A percentile compares a stretch with the other conserved stretches of the same genome.
These are phyloP conservation scores for Phialophora tarda DNA, from an alignment of 2,329 filamentous ascomycete genomes.

Conservation along the genomic window DNA sequence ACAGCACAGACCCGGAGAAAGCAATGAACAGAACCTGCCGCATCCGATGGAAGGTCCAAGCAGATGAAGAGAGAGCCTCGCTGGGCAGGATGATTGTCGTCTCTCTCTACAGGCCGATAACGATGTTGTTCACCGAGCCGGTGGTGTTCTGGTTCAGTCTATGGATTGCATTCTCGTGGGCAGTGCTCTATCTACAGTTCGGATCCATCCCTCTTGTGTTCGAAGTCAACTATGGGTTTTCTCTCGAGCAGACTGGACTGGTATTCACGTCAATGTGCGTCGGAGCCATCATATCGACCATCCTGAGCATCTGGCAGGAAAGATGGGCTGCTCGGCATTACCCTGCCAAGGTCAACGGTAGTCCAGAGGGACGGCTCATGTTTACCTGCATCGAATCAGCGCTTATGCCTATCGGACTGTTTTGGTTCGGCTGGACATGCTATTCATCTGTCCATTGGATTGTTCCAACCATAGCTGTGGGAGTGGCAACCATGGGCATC, in stretches of 20 bases:
- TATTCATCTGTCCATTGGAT: constrained; percentile 71
- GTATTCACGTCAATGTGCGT: constrained; percentile 76
- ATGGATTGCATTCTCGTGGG: constrained; percentile 91
- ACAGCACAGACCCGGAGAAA: constrained; percentile 70
- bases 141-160: constrained; percentile 76
- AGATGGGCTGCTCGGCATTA: constrained; percentile 50
- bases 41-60: constrained; percentile 36
- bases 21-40: constrained; percentile 39
- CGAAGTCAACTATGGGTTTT: constrained; percentile 68
- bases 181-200: constrained; percentile 83
- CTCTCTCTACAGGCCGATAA: constrained; percentile 41
- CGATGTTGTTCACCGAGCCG: constrained; percentile 66
- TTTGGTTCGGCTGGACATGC: constrained; percentile 75
- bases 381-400: constrained; percentile 79
- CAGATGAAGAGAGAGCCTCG: constrained; percentile 36
- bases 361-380: constrained; percentile 79
- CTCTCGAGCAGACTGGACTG: constrained; percentile 68
- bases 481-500: constrained; percentile 80
- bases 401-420: constrained; percentile 77
- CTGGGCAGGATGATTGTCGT: constrained; percentile 34
- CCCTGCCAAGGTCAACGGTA: constrained; percentile 45
- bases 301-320: constrained; percentile 75
- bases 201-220: constrained; percentile 81
- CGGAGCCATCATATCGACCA: constrained; percentile 68
- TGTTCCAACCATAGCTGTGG: constrained; percentile 70